Percentiles rank a stretch among this genome's conserved stretches.
phyloP scores from a whole-genome alignment of 106 monocot genomes.

The Dendrobium huoshanense region DNA sequence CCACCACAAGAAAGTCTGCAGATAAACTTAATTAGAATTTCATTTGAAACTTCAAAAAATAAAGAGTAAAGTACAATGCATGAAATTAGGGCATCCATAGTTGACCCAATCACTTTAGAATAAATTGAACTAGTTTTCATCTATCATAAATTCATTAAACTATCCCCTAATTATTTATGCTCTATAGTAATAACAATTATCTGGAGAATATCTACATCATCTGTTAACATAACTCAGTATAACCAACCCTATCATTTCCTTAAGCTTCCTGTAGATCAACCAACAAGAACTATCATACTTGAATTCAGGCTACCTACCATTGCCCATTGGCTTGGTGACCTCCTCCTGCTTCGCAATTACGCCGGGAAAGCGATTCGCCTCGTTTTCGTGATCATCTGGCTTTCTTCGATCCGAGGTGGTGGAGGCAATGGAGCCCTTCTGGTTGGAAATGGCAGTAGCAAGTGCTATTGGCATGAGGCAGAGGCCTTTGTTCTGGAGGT shows the following conservation, averaged over 20 bases:
- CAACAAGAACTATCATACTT: not conserved
- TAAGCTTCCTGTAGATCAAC: not conserved
- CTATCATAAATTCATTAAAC: not conserved
- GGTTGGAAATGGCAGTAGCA: conserved; percentile 65
- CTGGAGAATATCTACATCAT: not conserved
- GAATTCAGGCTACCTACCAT: not conserved
- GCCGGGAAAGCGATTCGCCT: not conserved
- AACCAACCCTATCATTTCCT: not conserved
- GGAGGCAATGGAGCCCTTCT: conserved; percentile 38
- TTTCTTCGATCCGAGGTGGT: conserved; percentile 29
- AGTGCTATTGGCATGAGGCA: conserved; percentile 93
- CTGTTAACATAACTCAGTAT: not conserved
- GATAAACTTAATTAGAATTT: no score
- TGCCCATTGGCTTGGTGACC: not conserved
- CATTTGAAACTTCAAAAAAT: not conserved
- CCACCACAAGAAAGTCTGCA: not conserved
- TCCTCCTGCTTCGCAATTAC: not conserved
- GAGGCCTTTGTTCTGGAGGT: conserved; percentile 79
- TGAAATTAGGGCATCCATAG: no score
- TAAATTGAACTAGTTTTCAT: not conserved
- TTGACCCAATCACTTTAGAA: not conserved
- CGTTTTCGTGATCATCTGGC: not conserved
- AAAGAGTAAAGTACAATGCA: not conserved
- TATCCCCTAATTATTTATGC: not conserved
- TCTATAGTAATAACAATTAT: not conserved